Conservation (phyloP, 2,329 filamentous ascomycete genomes). For the Bretziella fagacearum region DNA sequence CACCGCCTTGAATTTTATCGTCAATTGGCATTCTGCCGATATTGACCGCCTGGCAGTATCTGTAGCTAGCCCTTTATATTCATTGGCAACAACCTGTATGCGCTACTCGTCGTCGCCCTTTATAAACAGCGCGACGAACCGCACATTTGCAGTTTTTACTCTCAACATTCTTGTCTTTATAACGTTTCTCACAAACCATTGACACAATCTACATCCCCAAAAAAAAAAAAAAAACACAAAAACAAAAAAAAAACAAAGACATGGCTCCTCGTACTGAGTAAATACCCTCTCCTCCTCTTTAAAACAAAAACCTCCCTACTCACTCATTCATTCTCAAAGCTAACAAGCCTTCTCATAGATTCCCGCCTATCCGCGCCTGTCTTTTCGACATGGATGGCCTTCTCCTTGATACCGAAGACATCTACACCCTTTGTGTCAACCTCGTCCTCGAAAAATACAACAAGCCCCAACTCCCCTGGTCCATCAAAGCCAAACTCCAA, state of each 20-base stretch:
- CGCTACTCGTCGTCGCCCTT: too few relatives aligned
- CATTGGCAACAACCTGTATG: too few relatives aligned
- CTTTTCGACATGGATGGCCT: conserved; percentile 99
- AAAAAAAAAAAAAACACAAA: background rate
- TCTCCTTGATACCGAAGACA: conserved; percentile 81
- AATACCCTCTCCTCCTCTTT: conserved; percentile 16
- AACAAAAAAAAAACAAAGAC: too few relatives aligned
- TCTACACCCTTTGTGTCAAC: conserved; percentile 74
- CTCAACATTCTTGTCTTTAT: background rate
- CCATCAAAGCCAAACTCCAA: conserved; percentile 73
- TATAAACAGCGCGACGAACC: too few relatives aligned
- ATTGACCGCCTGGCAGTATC: background rate
- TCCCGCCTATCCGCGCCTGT: conserved; percentile 71
- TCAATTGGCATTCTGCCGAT: background rate
- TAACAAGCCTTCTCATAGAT: conserved; percentile 28
- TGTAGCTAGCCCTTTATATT: too few relatives aligned
- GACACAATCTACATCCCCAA: background rate
- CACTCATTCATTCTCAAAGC: background rate
- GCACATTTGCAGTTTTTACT: too few relatives aligned
- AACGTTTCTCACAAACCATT: background rate
- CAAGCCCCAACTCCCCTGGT: conserved; percentile 69
- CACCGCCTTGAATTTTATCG: background rate
- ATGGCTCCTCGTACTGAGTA: conserved; percentile 32
- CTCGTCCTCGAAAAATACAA: conserved; percentile 59
- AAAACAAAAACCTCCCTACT: background rate